Evolutionary conservation across 257 asterid species (phyloP).

Genomic region (Henckelia pumila): DNA sequence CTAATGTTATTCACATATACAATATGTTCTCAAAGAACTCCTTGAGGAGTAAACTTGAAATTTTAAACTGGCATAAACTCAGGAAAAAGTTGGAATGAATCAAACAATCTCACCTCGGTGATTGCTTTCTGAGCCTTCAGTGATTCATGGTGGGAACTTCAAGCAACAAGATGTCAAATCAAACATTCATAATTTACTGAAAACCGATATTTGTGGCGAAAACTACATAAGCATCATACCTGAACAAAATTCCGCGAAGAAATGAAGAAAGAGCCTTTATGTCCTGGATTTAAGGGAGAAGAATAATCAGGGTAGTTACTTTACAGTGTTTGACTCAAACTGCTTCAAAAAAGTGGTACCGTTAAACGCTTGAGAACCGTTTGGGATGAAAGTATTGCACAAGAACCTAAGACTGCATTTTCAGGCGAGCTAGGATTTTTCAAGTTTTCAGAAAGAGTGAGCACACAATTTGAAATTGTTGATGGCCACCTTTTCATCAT

Average conservation of each 20-base stretch:
- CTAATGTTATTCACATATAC: conserved; percentile 10
- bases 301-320: conserved; percentile 29
- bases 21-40: conserved; percentile 12
- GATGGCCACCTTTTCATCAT: conserved; percentile 98
- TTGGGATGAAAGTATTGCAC: conserved; percentile 88
- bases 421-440: conserved; percentile 71
- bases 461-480: conserved; percentile 75
- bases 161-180: conserved; percentile 29
- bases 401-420: conserved; percentile 91
- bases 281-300: conserved; percentile 57
- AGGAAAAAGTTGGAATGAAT: conserved; percentile 14
- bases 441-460: conserved; percentile 65
- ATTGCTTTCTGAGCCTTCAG: conserved; percentile 97
- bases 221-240: conserved; percentile 39
- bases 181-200: conserved; percentile 19
- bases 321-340: conserved; percentile 13
- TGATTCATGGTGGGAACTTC: conserved; percentile 94
- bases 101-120: conserved; percentile 71
- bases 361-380: conserved; percentile 83
- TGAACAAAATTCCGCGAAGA: conserved; percentile 85
- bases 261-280: conserved; percentile 81
- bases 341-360: conserved; percentile 42
- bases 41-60: background rate
- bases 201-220: conserved; percentile 15
- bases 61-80: conserved; percentile 7